Evolutionary conservation across 2,329 filamentous ascomycete species (phyloP), one percentile per base, ranked within the genome.

Genomic region (Emergomyces orientalis): DNA sequence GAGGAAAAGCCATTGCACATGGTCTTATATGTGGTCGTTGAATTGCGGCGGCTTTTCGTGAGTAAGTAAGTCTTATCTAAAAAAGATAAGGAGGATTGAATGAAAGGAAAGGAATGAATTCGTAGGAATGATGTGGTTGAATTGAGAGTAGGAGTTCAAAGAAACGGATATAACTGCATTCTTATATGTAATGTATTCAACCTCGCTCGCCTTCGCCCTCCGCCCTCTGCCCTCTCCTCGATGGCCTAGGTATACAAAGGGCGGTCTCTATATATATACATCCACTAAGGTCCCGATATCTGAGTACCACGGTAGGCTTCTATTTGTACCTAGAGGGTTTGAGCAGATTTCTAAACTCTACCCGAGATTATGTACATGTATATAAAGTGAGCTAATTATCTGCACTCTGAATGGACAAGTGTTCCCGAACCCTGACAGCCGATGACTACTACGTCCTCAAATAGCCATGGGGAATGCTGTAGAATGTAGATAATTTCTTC

Each of bases 1-100:
- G 62, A 51, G 11, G 62, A 63, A 56, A 60, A 63, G 30, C 57
- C 62, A 47, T 63, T 60, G 58, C 62, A 61, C 59, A 63, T 61
- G 5, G 41, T 54, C 25, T 34, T 54, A 37, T 39, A n/a, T n/a
- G 9, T 27, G n/a, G 11, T 47, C 6, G 41, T 45, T n/a, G 22
- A 49, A 49, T 14, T 3, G 45, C 13, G 2, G 41, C 7, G 8
- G 19, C 22, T 14, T 34, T 1, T 45, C 8, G 11, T 19, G 37
- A 25, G 41, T 49, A 14, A 25, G 41, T 49, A 14, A 25, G n/a
- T 14, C 9, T 49, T 11, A 14, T 11, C 8, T 49, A 27, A 4
- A 13, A 14, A 14, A 4, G 4, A 6, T 13, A n/a, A 14, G 5
- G n/a, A 13, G 22, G 22, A 27, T 17, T 27, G 11, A 51, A 6